Evolutionary conservation across 768 basidiomycete genomes (phyloP).

Genomic region (Nevesoporus exiguus): DNA sequence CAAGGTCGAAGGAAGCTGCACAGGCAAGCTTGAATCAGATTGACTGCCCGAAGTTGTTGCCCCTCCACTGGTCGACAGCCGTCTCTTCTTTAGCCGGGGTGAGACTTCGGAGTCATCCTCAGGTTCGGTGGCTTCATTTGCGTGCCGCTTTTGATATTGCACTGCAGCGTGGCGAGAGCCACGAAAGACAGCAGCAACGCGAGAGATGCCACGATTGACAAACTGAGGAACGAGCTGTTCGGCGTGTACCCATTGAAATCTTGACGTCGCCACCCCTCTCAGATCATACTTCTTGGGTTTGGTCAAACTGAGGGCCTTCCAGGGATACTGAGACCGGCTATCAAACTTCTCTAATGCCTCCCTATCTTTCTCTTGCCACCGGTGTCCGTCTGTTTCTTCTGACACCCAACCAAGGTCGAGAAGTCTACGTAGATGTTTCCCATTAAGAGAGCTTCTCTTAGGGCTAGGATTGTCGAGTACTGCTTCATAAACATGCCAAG

Average conservation of each 20-base stretch:
- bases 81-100: slow-evolving; percentile 26
- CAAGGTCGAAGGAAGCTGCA: slow-evolving; percentile 16
- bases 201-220: slow-evolving; percentile 21
- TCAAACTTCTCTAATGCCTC: slow-evolving; percentile 29
- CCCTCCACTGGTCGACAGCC: slow-evolving; percentile 13
- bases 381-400: slow-evolving; percentile 17
- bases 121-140: slow-evolving; percentile 7
- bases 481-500: slow-evolving; percentile 31
- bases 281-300: slow-evolving; percentile 27
- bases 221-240: slow-evolving; percentile 28
- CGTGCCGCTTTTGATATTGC: slow-evolving; percentile 26
- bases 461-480: slow-evolving; percentile 20
- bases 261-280: slow-evolving; percentile 22
- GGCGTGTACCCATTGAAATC: slow-evolving; percentile 32
- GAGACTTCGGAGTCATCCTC: slow-evolving; percentile 13
- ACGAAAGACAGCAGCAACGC: slow-evolving; percentile 15
- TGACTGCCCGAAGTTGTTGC: slow-evolving; percentile 1
- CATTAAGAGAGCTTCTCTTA: slow-evolving; percentile 20
- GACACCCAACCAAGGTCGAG: slow-evolving; percentile 30
- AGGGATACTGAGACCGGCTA: slow-evolving; percentile 23
- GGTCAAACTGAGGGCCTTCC: slow-evolving; percentile 22
- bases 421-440: slow-evolving; percentile 27
- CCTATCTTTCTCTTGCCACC: slow-evolving; percentile 26
- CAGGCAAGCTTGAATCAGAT: slow-evolving; percentile 1
- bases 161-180: neutral